These are phyloP conservation scores for Mycena crocata DNA, from an alignment of 768 basidiomycete genomes.

Conservation along the genomic window DNA sequence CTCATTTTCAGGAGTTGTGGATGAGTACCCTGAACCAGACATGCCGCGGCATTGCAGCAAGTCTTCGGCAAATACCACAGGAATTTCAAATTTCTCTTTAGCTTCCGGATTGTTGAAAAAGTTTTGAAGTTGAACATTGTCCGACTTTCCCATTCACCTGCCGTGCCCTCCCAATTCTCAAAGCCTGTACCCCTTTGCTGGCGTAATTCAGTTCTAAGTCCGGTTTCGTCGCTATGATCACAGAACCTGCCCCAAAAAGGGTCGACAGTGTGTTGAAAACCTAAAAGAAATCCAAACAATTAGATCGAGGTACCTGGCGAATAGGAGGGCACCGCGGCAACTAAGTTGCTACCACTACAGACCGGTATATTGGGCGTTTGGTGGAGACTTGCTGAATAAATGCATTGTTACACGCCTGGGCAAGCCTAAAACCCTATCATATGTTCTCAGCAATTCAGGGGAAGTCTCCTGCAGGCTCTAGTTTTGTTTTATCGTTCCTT, in stretches of 20 bases:
- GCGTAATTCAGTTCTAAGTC: neutral
- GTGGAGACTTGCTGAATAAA: neutral
- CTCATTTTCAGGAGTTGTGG: too few species aligned
- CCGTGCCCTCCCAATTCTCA: neutral
- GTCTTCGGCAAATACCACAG: too few species aligned
- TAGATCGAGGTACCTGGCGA: neutral
- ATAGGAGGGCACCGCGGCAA: neutral
- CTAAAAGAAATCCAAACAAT: neutral
- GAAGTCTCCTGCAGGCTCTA: neutral
- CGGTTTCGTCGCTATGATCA: neutral
- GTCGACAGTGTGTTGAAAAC: neutral
- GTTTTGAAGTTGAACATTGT: too few species aligned
- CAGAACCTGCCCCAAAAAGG: neutral
- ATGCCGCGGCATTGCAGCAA: too few species aligned
- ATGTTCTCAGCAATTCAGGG: neutral
- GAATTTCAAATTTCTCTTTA: too few species aligned
- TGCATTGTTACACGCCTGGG: neutral
- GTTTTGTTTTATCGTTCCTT: neutral
- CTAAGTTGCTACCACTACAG: neutral
- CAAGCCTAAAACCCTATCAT: slow-evolving; percentile 8
- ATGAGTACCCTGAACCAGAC: too few species aligned
- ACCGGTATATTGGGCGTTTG: neutral
- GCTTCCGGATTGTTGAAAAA: too few species aligned
- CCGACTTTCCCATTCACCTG: neutral
- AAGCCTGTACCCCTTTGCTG: neutral